These are phyloP conservation scores for Discostella stelligera DNA, from an alignment of 352 stramenopile species.

Conservation along the genomic window DNA sequence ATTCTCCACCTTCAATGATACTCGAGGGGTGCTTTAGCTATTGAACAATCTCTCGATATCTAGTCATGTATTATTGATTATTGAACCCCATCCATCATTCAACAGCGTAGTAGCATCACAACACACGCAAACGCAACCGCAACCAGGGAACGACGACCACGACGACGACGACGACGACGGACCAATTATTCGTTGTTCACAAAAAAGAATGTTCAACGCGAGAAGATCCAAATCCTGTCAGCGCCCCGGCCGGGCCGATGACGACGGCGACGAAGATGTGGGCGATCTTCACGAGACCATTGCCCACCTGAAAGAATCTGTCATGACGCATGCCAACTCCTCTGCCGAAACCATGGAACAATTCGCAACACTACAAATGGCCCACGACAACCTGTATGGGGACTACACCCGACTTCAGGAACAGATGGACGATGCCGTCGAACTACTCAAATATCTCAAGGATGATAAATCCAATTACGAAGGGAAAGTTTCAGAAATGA, in stretches of 20 bases:
- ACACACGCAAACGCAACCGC: background rate
- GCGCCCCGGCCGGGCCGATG: background rate
- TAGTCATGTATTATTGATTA: too few relatives aligned
- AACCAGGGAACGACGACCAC: background rate
- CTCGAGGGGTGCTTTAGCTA: too few relatives aligned
- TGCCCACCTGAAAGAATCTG: slow-evolving; percentile 21
- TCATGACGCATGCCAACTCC: slow-evolving; percentile 35
- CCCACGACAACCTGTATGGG: slow-evolving; percentile 26
- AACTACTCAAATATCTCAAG: slow-evolving; percentile 47
- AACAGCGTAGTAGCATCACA: too few relatives aligned
- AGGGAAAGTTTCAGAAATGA: slow-evolving; percentile 18
- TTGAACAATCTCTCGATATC: too few relatives aligned
- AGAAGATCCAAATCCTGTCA: slow-evolving; percentile 4
- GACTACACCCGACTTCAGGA: slow-evolving; percentile 35
- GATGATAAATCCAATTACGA: slow-evolving; percentile 34
- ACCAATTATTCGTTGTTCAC: too few relatives aligned
- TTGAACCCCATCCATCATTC: too few relatives aligned
- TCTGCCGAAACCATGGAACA: slow-evolving; percentile 34
- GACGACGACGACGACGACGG: background rate
- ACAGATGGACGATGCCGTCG: slow-evolving; percentile 48
- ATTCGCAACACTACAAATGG: slow-evolving; percentile 26
- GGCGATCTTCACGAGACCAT: slow-evolving; percentile 33
- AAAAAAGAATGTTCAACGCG: background rate
- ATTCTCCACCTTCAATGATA: too few relatives aligned
- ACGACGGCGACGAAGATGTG: slow-evolving; percentile 7